These are phyloP conservation scores for Thalassiosira hispida DNA, from an alignment of 352 stramenopile species.

Conservation along the genomic window DNA sequence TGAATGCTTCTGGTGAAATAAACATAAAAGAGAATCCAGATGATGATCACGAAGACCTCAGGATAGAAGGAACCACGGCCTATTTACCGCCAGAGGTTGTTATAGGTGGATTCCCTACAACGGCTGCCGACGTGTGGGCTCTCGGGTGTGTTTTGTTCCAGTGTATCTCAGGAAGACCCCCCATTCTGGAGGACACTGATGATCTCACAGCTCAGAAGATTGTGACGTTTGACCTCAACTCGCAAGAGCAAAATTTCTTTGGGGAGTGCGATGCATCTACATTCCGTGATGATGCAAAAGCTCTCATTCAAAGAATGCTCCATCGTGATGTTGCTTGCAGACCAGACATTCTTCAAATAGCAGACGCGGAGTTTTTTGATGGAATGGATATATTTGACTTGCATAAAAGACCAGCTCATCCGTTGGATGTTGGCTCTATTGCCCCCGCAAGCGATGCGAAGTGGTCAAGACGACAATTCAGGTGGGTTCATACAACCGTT, in stretches of 20 bases:
- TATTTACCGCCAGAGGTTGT: slow-evolving; percentile 83
- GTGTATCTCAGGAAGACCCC: slow-evolving; percentile 74
- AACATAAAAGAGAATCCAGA: slow-evolving; percentile 4
- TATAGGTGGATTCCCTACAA: slow-evolving; percentile 64
- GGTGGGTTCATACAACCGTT: neutral
- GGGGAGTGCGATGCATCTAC: slow-evolving; percentile 37
- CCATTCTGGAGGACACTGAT: slow-evolving; percentile 73
- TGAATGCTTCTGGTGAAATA: slow-evolving; percentile 1
- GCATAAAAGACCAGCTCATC: slow-evolving; percentile 53
- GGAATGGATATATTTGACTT: slow-evolving; percentile 68
- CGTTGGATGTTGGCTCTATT: slow-evolving; percentile 69
- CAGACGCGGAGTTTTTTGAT: slow-evolving; percentile 64
- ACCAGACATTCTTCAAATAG: slow-evolving; percentile 64
- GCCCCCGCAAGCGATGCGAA: slow-evolving; percentile 66
- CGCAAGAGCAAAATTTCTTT: slow-evolving; percentile 52
- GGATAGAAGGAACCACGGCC: slow-evolving; percentile 81
- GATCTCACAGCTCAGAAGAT: slow-evolving; percentile 67
- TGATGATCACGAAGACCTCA: slow-evolving; percentile 57
- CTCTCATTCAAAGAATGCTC: slow-evolving; percentile 64
- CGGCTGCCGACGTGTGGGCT: slow-evolving; percentile 76
- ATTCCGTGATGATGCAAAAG: slow-evolving; percentile 53
- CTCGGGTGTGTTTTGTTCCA: slow-evolving; percentile 83
- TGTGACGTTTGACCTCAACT: slow-evolving; percentile 69
- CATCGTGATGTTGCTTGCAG: slow-evolving; percentile 36
- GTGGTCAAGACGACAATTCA: slow-evolving; percentile 80